phyloP scores from a whole-genome alignment of 495 filamentous ascomycete species.

The Aspergillus sclerotioniger region DNA sequence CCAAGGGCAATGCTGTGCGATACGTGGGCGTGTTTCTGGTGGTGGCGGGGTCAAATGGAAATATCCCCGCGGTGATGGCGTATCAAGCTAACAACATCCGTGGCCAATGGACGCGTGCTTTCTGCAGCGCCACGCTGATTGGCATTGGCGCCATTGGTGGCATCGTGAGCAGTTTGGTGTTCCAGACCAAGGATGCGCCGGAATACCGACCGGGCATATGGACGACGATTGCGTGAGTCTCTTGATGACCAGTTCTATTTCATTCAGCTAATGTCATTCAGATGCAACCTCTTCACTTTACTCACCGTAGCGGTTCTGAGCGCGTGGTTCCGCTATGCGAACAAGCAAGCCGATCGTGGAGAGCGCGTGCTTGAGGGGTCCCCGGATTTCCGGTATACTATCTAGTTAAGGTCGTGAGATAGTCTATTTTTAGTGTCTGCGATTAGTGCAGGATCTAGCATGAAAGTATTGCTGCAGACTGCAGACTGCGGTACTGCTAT shows the following conservation, averaged over 20 bases:
- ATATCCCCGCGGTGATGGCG: slow-evolving; percentile 56
- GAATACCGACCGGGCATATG: slow-evolving; percentile 56
- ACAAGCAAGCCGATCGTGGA: slow-evolving; percentile 37
- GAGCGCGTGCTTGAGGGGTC: slow-evolving; percentile 37
- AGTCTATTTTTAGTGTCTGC: too few species aligned
- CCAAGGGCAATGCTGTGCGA: slow-evolving; percentile 44
- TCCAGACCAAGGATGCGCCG: slow-evolving; percentile 57
- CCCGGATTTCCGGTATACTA: slow-evolving; percentile 39
- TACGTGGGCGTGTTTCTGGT: slow-evolving; percentile 67
- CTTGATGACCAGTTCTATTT: background rate
- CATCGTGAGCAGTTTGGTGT: slow-evolving; percentile 56
- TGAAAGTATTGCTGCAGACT: too few species aligned
- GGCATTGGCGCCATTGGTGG: slow-evolving; percentile 59
- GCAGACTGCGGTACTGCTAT: too few species aligned
- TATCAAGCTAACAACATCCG: slow-evolving; percentile 68
- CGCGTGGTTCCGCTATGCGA: slow-evolving; percentile 35
- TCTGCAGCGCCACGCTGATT: slow-evolving; percentile 55
- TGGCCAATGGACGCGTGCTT: slow-evolving; percentile 65
- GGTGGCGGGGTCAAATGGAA: slow-evolving; percentile 58
- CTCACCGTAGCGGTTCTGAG: slow-evolving; percentile 31
- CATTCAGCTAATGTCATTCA: slow-evolving; percentile 10
- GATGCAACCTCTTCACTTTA: slow-evolving; percentile 45
- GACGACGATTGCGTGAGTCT: slow-evolving; percentile 44
- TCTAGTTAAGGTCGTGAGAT: slow-evolving; percentile 18
- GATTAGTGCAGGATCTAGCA: too few species aligned